Evolutionary conservation across 1,284 basidiomycete species (phyloP), one percentile per base, ranked within the genome.

Genomic region (Polyporus tsugae): DNA sequence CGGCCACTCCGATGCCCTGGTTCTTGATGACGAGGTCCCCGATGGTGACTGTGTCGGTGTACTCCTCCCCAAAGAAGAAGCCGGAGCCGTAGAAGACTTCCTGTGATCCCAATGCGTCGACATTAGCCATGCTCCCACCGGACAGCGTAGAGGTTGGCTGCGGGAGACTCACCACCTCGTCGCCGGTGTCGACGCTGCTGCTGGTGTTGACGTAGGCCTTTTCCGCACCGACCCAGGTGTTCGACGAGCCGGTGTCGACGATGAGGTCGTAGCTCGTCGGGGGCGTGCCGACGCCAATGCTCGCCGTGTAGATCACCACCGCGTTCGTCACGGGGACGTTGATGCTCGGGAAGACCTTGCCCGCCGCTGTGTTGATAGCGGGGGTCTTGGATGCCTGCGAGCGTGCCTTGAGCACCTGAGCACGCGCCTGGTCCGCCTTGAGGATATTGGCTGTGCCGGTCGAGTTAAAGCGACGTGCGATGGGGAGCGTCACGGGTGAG

Each of bases 141-240:
- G n/a, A n/a, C n/a, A n/a, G n/a, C n/a, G n/a, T n/a, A n/a, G 44
- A 19, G 6, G 1, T 4, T 7, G 10, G 22, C 44, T n/a, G n/a
- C 7, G n/a, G 44, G 9, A 49, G 22, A 49, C 22, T 11, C n/a
- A 25, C 60, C 35, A 63, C 39, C 68, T 36, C 62, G 15, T 74
- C 65, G 39, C 72, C 74, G 5, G 76, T 77, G 46, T 70, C 69
- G 29, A 58, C 60, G 65, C 86, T 87, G 61, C 86, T 85, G 70
- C 78, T 80, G 1, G 89, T 90, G 68, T 70, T 59, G 19, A 77
- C 76, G 71, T 87, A 90, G 0, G 77, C 17, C 22, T 67, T 77
- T 22, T 39, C 70, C 15, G 88, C 87, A 29, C 89, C 89, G 57
- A 91, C 79, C 89, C 90, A 91, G 11, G 89, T 91, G 80, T 89